Evolutionary conservation across 1,139 yeast species (phyloP).

Genomic region (Scheffersomyces parashehatae): DNA sequence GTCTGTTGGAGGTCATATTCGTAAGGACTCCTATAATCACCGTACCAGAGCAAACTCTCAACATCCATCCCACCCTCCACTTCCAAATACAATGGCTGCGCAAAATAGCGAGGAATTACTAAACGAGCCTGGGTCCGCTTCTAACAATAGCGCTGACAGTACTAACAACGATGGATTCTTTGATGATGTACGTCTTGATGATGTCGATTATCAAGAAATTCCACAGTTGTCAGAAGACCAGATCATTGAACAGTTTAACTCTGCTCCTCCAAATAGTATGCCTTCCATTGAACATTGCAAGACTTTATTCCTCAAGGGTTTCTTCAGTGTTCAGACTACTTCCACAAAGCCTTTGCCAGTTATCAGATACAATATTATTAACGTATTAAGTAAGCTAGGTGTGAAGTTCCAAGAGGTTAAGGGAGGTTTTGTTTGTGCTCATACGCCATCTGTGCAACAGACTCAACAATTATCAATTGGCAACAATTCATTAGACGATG

Average conservation of each 20-base stretch:
- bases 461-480: conserved; percentile 2
- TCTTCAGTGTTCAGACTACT: conserved; percentile 93
- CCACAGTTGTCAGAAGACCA: conserved; percentile 59
- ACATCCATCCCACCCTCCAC: conserved; percentile 47
- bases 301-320: conserved; percentile 89
- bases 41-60: conserved; percentile 24
- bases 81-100: conserved; percentile 47
- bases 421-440: conserved; percentile 91
- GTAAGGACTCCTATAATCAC: conserved; percentile 54
- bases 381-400: conserved; percentile 73
- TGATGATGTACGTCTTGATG: conserved; percentile 65
- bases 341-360: conserved; percentile 90
- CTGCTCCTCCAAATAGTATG: conserved; percentile 79
- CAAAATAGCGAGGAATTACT: conserved; percentile 47
- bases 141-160: conserved; percentile 2
- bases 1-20: conserved; percentile 75
- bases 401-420: conserved; percentile 87
- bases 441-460: conserved; percentile 52
- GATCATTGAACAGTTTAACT: conserved; percentile 65
- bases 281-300: conserved; percentile 93
- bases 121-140: conserved; percentile 6
- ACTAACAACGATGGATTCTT: conserved; percentile 56
- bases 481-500: conserved; percentile 3
- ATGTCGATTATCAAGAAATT: conserved; percentile 31
- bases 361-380: conserved; percentile 81